phyloP scores from a whole-genome alignment of 2,329 filamentous ascomycete species.

The Aspergillus sp. region DNA sequence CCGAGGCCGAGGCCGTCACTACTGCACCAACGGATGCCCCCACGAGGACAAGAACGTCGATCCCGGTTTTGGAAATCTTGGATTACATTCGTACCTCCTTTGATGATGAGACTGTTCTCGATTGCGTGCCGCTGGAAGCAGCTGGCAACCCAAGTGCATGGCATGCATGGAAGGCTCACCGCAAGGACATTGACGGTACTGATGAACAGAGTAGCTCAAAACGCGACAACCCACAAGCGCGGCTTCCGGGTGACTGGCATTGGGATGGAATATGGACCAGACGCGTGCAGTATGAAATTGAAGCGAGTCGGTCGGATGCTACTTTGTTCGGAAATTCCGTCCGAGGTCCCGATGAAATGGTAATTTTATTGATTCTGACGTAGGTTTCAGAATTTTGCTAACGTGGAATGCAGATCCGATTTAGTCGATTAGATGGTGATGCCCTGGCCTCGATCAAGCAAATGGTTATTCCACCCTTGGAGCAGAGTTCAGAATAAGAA shows the following conservation, averaged over 20 bases:
- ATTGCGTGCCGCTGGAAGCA: conserved; percentile 74
- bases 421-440: conserved; percentile 36
- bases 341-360: conserved; percentile 66
- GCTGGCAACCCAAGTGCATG: conserved; percentile 89
- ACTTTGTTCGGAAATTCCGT: conserved; percentile 70
- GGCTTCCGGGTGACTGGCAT: conserved; percentile 83
- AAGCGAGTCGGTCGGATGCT: conserved; percentile 73
- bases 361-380: conserved; percentile 37
- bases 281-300: conserved; percentile 75
- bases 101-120: conserved; percentile 72
- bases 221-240: conserved; percentile 46
- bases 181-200: conserved; percentile 39
- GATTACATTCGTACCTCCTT: conserved; percentile 82
- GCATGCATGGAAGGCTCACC: conserved; percentile 85
- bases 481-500: conserved; percentile 21
- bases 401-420: conserved; percentile 37
- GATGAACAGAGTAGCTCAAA: conserved; percentile 30
- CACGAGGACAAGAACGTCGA: conserved; percentile 35
- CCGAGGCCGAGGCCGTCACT: conserved; percentile 1
- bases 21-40: conserved; percentile 14
- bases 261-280: conserved; percentile 98
- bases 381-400: not conserved
- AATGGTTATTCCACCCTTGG: conserved; percentile 32
- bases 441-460: conserved; percentile 36
- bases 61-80: conserved; percentile 67